phyloP scores from a whole-genome alignment of 208 protist genomes.

The Borovskyia barvae region DNA sequence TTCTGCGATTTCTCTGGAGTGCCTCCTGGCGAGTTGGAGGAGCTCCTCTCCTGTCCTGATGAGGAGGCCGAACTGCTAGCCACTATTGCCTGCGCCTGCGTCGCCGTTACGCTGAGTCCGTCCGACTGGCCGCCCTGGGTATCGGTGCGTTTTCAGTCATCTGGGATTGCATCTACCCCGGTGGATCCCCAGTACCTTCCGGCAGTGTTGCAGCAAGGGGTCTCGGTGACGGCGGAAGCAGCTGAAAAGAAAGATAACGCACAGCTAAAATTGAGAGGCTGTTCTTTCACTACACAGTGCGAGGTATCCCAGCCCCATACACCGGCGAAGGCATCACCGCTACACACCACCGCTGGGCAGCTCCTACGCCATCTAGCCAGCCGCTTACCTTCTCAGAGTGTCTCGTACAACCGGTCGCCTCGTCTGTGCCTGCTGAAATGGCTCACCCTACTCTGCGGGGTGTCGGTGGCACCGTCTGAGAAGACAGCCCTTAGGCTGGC shows the following conservation, averaged over 20 bases:
- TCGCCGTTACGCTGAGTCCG: constrained; percentile 22
- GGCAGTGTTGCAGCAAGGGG: too few species aligned
- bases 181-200: not conserved
- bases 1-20: too few species aligned
- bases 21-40: constrained; percentile 1
- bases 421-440: constrained; percentile 8
- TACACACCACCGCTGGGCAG: constrained; percentile 8
- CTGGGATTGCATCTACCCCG: constrained; percentile 9
- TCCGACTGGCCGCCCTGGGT: constrained; percentile 36
- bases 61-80: constrained; percentile 24
- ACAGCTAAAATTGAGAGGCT: too few species aligned
- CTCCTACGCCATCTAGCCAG: constrained; percentile 4
- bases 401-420: not conserved
- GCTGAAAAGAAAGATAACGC: too few species aligned
- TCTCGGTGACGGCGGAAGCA: too few species aligned
- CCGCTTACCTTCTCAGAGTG: not conserved
- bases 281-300: not conserved
- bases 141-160: constrained; percentile 8
- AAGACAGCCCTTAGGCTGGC: constrained; percentile 25
- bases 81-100: constrained; percentile 36
- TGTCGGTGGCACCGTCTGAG: constrained; percentile 25
- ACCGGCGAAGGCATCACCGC: constrained; percentile 4
- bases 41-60: constrained; percentile 1
- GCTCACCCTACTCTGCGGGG: constrained; percentile 35
- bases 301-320: not conserved